Evolutionary conservation across 345 rosid genomes (phyloP).

Genomic region (Lumnitzera racemosa): DNA sequence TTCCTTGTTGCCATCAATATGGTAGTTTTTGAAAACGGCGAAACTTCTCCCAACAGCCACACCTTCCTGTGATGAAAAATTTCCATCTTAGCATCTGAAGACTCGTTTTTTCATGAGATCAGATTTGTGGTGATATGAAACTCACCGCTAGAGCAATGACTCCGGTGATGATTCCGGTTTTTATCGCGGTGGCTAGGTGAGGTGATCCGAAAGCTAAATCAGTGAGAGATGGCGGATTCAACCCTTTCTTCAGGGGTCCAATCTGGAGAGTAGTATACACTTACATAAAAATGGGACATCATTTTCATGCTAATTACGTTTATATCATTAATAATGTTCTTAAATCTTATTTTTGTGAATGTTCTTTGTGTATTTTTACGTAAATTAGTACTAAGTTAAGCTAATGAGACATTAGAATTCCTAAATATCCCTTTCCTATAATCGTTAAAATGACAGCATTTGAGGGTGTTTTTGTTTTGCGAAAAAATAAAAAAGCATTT

Average conservation of each 20-base stretch:
- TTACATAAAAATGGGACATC: neutral
- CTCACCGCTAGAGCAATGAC: constrained; percentile 88
- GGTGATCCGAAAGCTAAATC: constrained; percentile 70
- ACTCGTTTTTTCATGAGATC: too few species aligned
- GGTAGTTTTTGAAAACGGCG: constrained; percentile 83
- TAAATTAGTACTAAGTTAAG: too few species aligned
- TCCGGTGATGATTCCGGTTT: constrained; percentile 80
- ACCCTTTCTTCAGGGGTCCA: constrained; percentile 72
- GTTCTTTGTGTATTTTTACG: too few species aligned
- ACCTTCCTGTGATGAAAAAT: constrained; percentile 55
- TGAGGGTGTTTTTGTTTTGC: too few species aligned
- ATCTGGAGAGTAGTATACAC: constrained; percentile 35
- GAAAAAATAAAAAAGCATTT: too few species aligned
- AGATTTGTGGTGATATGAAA: neutral
- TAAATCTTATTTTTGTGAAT: too few species aligned
- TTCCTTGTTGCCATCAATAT: constrained; percentile 93
- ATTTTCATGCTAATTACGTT: too few species aligned
- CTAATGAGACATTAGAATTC: too few species aligned
- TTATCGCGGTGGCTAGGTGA: constrained; percentile 47
- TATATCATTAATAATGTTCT: too few species aligned
- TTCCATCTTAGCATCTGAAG: too few species aligned
- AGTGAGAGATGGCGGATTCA: constrained; percentile 63
- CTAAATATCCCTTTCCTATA: too few species aligned
- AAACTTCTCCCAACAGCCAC: constrained; percentile 92
- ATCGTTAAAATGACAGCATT: too few species aligned